Evolutionary conservation across 371 early-diverging fungal genomes (phyloP).

Genomic region (Lichtheimia ramosa): DNA sequence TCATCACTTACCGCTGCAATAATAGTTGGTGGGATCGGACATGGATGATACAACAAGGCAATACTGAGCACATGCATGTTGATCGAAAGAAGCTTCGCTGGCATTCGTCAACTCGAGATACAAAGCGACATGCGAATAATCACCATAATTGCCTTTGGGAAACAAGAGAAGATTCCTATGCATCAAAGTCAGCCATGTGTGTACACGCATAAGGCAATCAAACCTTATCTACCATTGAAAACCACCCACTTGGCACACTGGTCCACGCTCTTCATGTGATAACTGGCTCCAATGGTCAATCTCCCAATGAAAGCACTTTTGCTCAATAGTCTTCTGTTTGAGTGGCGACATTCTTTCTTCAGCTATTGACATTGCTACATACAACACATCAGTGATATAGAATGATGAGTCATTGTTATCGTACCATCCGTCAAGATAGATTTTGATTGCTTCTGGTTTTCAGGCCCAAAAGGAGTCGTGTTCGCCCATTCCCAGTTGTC

Average conservation of each 20-base stretch:
- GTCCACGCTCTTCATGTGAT: constrained; percentile 50
- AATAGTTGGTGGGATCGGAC: constrained; percentile 57
- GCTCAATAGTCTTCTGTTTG: constrained; percentile 35
- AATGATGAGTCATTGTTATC: no score
- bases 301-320: constrained; percentile 48
- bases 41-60: constrained; percentile 70
- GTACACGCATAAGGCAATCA: neutral
- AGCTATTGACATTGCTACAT: no score
- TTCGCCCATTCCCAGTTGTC: no score
- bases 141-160: constrained; percentile 83
- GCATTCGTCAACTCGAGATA: constrained; percentile 83
- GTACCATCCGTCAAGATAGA: no score
- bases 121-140: constrained; percentile 63
- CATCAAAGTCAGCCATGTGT: no score
- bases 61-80: constrained; percentile 76
- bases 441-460: no score
- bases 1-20: constrained; percentile 49
- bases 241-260: constrained; percentile 54
- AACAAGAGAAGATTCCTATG: constrained; percentile 85
- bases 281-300: constrained; percentile 45
- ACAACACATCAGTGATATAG: no score
- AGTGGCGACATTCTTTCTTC: no score
- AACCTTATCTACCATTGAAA: constrained; percentile 56
- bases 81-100: constrained; percentile 30
- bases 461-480: no score